Evolutionary conservation across 2,329 filamentous ascomycete genomes (phyloP).

Genomic region (Hypoxylon sp.): DNA sequence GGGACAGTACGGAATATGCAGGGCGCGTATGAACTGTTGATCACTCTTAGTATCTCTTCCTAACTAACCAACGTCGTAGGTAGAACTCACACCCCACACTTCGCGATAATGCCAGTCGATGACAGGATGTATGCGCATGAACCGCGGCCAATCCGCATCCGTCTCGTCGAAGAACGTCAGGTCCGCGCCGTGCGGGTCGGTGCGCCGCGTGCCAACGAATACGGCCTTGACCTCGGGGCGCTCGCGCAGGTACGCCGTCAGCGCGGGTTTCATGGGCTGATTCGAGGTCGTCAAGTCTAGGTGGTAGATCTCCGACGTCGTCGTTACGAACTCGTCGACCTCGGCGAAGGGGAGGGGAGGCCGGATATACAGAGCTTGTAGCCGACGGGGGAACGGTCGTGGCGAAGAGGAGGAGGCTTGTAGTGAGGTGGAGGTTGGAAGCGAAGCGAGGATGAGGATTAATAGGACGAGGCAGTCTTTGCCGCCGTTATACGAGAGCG

Average conservation of each 20-base stretch:
- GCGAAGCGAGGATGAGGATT: constrained; percentile 81
- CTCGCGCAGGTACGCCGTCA: constrained; percentile 79
- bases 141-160: constrained; percentile 88
- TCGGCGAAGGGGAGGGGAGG: constrained; percentile 85
- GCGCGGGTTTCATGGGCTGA: constrained; percentile 83
- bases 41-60: neutral
- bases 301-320: constrained; percentile 75
- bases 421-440: constrained; percentile 56
- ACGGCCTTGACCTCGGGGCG: constrained; percentile 77
- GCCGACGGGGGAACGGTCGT: constrained; percentile 55
- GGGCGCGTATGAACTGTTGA: constrained; percentile 78
- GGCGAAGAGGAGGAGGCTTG: constrained; percentile 44
- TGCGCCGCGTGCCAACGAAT: constrained; percentile 88
- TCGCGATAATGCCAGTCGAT: constrained; percentile 98
- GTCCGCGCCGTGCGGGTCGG: constrained; percentile 87
- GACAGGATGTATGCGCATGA: constrained; percentile 94
- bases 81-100: constrained; percentile 87
- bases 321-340: constrained; percentile 85
- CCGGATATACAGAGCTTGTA: constrained; percentile 91
- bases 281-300: constrained; percentile 81
- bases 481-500: constrained; percentile 95
- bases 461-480: constrained; percentile 97
- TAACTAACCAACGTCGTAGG: neutral
- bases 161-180: constrained; percentile 88
- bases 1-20: constrained; percentile 85